Evolutionary conservation across 495 filamentous ascomycete species (phyloP).

Genomic region (Collariella sp.): DNA sequence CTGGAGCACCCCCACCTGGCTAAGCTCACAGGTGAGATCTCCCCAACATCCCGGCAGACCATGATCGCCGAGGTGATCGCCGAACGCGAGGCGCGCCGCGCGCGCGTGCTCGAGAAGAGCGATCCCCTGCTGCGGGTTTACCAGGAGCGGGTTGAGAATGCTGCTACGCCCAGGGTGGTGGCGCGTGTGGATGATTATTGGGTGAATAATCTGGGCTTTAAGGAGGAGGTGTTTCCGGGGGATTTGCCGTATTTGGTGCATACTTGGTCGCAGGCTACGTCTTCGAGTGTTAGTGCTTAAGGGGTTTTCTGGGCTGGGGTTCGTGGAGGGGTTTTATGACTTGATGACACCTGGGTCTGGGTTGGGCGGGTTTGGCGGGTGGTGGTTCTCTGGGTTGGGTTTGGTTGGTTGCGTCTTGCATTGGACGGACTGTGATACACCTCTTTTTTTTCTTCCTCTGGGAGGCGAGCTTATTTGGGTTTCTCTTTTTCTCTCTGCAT

Average conservation of each 20-base stretch:
- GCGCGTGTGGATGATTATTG: conserved; percentile 16
- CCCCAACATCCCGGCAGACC: conserved; percentile 31
- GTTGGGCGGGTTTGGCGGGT: conserved; percentile 7
- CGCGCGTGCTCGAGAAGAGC: conserved; percentile 28
- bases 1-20: conserved; percentile 44
- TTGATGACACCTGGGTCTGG: too few species aligned
- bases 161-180: conserved; percentile 14
- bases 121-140: conserved; percentile 15
- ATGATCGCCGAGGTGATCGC: conserved; percentile 47
- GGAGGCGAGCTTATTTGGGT: too few species aligned
- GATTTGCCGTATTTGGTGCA: conserved; percentile 25
- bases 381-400: conserved; percentile 1
- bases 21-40: conserved; percentile 37
- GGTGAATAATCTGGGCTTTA: conserved; percentile 34
- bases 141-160: conserved; percentile 16
- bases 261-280: conserved; percentile 15
- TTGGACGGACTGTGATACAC: not conserved
- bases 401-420: conserved; percentile 11
- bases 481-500: conserved; percentile 25
- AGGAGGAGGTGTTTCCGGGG: conserved; percentile 33
- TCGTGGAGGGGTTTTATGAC: conserved; percentile 22
- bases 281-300: conserved; percentile 1
- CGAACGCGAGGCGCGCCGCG: conserved; percentile 50
- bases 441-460: conserved; percentile 7
- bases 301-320: too few species aligned